phyloP scores from a whole-genome alignment of 1,139 yeast genomes.

The Debaryomyces nepalensis region DNA sequence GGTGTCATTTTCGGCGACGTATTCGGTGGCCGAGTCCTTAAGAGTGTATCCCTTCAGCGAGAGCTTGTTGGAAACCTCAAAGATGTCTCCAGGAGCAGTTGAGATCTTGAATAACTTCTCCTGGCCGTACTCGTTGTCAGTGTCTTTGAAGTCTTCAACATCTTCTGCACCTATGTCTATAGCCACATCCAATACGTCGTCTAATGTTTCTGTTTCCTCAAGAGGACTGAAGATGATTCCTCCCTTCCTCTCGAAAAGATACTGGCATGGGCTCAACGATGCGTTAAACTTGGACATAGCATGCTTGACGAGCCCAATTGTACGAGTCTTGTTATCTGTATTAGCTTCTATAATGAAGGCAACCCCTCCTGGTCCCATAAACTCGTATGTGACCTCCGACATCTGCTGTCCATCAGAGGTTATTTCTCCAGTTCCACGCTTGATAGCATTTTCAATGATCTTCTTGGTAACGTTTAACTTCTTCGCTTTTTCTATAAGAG shows the following conservation, averaged over 20 bases:
- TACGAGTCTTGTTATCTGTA: constrained; percentile 87
- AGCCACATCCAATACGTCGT: constrained; percentile 70
- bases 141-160: constrained; percentile 55
- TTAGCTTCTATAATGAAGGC: constrained; percentile 82
- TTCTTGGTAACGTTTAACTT: constrained; percentile 80
- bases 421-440: constrained; percentile 73
- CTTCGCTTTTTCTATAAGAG: constrained; percentile 79
- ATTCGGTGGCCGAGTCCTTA: constrained; percentile 72
- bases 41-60: constrained; percentile 60
- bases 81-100: constrained; percentile 68
- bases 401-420: constrained; percentile 33
- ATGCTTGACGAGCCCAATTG: constrained; percentile 75
- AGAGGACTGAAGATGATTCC: constrained; percentile 57
- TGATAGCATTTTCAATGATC: constrained; percentile 84
- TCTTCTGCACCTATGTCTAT: constrained; percentile 88
- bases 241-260: constrained; percentile 79
- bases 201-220: constrained; percentile 50
- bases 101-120: constrained; percentile 40
- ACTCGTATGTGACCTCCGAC: constrained; percentile 71
- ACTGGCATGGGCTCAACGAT: constrained; percentile 74
- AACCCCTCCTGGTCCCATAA: constrained; percentile 90
- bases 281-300: constrained; percentile 76
- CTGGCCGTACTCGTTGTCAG: constrained; percentile 48
- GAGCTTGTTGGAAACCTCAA: constrained; percentile 61
- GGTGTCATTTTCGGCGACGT: constrained; percentile 65